Evolutionary conservation across 345 rosid genomes (phyloP), one percentile per base, ranked within the genome.

Genomic region (Eucalyptus erythrocorys): DNA sequence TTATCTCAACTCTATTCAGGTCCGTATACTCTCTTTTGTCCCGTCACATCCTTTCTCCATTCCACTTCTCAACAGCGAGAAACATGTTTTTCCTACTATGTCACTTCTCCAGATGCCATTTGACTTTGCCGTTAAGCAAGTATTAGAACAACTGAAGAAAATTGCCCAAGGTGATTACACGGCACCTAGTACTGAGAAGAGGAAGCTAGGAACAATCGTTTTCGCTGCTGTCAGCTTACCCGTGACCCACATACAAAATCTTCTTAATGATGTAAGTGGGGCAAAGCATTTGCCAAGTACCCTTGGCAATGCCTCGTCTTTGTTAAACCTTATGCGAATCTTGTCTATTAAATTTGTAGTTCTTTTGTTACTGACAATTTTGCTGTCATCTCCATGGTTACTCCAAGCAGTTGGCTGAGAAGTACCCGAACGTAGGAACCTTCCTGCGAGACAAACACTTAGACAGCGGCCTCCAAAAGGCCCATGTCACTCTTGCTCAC

Each of bases 401-500:
- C 45, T 40, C 68, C 49, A 51, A 68, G 24, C 95, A 98, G 99
- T 68, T 98, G 92, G 93, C 92, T 26, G 91, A 87, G 89, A 88
- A 87, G 92, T 91, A 94, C 89, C 92, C 94, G 19, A 47, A 91
- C 7, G 89, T 92, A 27, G 91, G 91, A 92, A 93, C 90, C 86
- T 95, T 95, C 89, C 92, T 96, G 81, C 88, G 92, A 92, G 93
- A 94, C 90, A 95, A 95, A 86, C 88, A 92, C 88, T 87, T 95
- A 87, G 92, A 91, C 84, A 90, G 89, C 87, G 90, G 88, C 89
- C 96, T 95, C 48, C 87, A 87, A 90, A 48, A 89, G 89, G 96
- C 97, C 90, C 99, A 97, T 85, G 93, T 96, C 50, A 97, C 99
- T 34, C 99, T 98, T 80, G 98, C 99, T 53, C 99, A 98, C 93